These are phyloP conservation scores for Fusarium tanahbumbuense DNA, from an alignment of 2,329 filamentous ascomycete species.

Conservation along the genomic window DNA sequence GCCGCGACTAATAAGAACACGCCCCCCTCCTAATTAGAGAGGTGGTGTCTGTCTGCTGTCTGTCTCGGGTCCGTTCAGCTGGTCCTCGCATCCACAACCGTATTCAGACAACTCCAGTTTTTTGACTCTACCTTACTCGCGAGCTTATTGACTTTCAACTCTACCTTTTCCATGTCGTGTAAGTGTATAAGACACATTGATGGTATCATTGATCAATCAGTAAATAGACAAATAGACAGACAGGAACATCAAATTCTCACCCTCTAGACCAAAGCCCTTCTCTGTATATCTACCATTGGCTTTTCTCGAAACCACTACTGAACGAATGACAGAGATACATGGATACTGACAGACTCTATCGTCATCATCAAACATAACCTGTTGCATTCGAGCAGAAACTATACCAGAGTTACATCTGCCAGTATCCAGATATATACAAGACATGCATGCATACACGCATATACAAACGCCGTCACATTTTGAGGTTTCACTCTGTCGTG, in stretches of 20 bases:
- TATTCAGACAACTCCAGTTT: conserved; percentile 33
- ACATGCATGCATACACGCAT: background rate
- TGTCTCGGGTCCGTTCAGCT: conserved; percentile 31
- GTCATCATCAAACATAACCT: conserved; percentile 7
- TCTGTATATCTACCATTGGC: background rate
- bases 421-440: conserved; percentile 3
- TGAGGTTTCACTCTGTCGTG: background rate
- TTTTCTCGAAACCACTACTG: background rate
- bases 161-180: conserved; percentile 9
- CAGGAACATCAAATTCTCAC: background rate
- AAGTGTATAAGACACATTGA: conserved; percentile 9
- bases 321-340: background rate
- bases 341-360: background rate
- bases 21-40: conserved; percentile 17
- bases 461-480: conserved; percentile 10
- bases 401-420: background rate
- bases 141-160: conserved; percentile 20
- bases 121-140: conserved; percentile 29
- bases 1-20: conserved; percentile 43
- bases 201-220: background rate
- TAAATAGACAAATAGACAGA: background rate
- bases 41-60: background rate
- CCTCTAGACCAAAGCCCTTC: background rate
- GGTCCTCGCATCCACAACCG: conserved; percentile 29
- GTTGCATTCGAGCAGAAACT: conserved; percentile 7